phyloP scores from a whole-genome alignment of 495 filamentous ascomycete species.

The Aspergillus diversus region DNA sequence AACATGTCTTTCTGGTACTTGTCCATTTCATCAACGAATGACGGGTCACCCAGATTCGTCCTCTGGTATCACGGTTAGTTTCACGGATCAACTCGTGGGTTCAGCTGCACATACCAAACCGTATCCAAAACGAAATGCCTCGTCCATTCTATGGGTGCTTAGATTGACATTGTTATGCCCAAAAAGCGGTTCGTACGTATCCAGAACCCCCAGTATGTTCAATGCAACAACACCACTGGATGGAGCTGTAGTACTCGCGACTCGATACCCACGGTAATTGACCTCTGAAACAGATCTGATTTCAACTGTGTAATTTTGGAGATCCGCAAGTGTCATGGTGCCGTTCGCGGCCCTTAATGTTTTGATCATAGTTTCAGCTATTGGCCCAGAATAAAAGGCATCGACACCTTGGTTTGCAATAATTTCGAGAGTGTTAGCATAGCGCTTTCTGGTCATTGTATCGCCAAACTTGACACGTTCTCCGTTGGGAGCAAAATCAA shows the following conservation, averaged over 20 bases:
- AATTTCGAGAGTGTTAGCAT: conserved; percentile 74
- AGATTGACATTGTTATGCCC: conserved; percentile 55
- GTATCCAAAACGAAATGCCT: conserved; percentile 87
- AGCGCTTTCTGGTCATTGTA: conserved; percentile 75
- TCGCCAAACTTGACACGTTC: conserved; percentile 71
- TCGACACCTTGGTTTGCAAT: conserved; percentile 71
- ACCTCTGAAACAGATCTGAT: conserved; percentile 65
- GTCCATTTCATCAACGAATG: conserved; percentile 65
- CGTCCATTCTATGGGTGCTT: conserved; percentile 79
- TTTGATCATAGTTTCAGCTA: conserved; percentile 73
- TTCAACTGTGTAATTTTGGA: conserved; percentile 68
- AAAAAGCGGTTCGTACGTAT: conserved; percentile 68
- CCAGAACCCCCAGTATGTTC: conserved; percentile 75
- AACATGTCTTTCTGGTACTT: conserved; percentile 70
- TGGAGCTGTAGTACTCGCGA: conserved; percentile 72
- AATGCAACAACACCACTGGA: conserved; percentile 73
- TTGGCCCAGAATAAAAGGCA: conserved; percentile 75
- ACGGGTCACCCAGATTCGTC: conserved; percentile 77
- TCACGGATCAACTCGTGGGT: background rate
- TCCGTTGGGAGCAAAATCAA: conserved; percentile 87
- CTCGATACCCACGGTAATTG: conserved; percentile 68
- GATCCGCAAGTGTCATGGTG: conserved; percentile 80
- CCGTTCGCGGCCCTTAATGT: conserved; percentile 67
- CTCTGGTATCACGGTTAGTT: conserved; percentile 37
- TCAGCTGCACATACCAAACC: conserved; percentile 52